Percentiles rank a stretch among this genome's conserved stretches.
phyloP scores from a whole-genome alignment of 805 yeast species.

The Starmerella vitae region DNA sequence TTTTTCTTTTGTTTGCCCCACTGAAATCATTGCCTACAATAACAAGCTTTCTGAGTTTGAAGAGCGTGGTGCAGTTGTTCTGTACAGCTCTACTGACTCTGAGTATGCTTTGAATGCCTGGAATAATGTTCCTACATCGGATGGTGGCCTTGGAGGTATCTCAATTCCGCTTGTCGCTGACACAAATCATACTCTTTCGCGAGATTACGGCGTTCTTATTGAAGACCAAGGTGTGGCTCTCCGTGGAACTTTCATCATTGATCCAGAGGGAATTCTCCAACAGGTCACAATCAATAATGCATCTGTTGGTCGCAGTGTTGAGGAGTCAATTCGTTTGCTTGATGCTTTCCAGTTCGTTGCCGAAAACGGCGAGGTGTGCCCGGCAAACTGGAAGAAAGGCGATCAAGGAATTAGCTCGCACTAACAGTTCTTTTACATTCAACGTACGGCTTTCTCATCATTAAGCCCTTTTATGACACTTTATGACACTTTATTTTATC shows the following conservation, averaged over 20 bases:
- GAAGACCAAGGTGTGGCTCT: conserved; percentile 94
- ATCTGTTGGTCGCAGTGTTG: conserved; percentile 98
- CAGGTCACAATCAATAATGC: conserved; percentile 96
- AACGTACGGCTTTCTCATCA: too few relatives aligned
- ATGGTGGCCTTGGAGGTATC: conserved; percentile 95
- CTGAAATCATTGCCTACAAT: conserved; percentile 97
- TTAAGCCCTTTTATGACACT: too few relatives aligned
- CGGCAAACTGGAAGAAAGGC: conserved; percentile 98
- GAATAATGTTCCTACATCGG: conserved; percentile 93
- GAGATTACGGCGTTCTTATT: conserved; percentile 92
- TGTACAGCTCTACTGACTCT: conserved; percentile 96
- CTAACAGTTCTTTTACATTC: too few relatives aligned
- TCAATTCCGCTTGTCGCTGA: conserved; percentile 91
- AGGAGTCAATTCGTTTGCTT: conserved; percentile 90
- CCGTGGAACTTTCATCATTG: conserved; percentile 96
- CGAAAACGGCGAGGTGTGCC: conserved; percentile 98
- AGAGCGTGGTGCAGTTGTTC: conserved; percentile 73
- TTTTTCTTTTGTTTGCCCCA: conserved; percentile 98
- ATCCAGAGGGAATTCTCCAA: conserved; percentile 89
- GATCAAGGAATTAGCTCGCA: conserved; percentile 62
- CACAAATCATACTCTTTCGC: conserved; percentile 87
- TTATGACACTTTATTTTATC: too few relatives aligned
- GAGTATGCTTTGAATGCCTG: conserved; percentile 96
- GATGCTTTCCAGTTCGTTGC: conserved; percentile 99
- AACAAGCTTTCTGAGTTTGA: conserved; percentile 84